A percentile compares a stretch with the other conserved stretches of the same genome.
Conservation (phyloP, 345 rosid genomes). For the Gossypium ekmanianum region DNA sequence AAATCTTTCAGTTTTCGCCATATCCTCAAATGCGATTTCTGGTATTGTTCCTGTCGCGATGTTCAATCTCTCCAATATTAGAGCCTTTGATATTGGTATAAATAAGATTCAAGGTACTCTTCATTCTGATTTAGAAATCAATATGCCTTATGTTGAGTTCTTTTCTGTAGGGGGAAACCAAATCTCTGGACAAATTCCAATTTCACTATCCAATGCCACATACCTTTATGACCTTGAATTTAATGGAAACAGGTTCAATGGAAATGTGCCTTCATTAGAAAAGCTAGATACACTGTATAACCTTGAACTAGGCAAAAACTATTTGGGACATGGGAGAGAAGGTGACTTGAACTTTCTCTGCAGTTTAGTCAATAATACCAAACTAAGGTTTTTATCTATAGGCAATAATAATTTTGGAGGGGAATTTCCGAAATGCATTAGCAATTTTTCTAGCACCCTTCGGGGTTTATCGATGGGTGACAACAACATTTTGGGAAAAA, state of each 20-base stretch:
- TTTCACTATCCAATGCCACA: not conserved
- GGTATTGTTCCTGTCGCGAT: not conserved
- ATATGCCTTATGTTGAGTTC: not conserved
- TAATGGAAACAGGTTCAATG: fast-evolving
- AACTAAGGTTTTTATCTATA: fast-evolving
- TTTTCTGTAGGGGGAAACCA: not conserved
- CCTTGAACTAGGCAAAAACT: too few relatives aligned
- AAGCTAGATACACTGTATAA: too few relatives aligned
- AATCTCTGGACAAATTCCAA: not conserved
- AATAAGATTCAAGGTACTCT: conserved; percentile 1
- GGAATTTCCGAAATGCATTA: too few relatives aligned
- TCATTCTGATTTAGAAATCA: not conserved
- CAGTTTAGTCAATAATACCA: too few relatives aligned
- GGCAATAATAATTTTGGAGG: too few relatives aligned
- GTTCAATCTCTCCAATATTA: not conserved
- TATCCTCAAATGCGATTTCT: not conserved
- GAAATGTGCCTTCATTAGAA: too few relatives aligned
- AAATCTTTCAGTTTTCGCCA: not conserved
- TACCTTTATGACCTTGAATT: fast-evolving
- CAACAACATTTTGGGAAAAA: too few relatives aligned
- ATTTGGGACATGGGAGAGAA: too few relatives aligned
- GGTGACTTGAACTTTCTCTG: too few relatives aligned
- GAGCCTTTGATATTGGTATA: not conserved
- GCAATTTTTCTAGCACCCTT: too few relatives aligned
- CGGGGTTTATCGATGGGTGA: too few relatives aligned